Evolutionary conservation across 2,329 filamentous ascomycete genomes (phyloP).

Genomic region (Fusarium anguioides): DNA sequence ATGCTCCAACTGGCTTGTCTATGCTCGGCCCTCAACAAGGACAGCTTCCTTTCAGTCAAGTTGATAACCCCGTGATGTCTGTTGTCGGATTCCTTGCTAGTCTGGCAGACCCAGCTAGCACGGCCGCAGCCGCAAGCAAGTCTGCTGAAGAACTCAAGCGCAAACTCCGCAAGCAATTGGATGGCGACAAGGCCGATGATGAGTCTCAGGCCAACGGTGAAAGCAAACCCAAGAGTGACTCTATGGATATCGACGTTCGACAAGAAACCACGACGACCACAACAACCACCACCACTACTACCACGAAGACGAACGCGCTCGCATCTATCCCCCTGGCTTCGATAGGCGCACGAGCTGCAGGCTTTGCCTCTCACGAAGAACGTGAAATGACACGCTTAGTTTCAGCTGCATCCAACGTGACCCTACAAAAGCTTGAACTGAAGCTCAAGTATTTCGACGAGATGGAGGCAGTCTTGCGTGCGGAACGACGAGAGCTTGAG

Average conservation of each 20-base stretch:
- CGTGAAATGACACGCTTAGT: conserved; percentile 95
- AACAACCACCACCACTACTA: conserved; percentile 62
- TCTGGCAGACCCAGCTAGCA: conserved; percentile 88
- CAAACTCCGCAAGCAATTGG: conserved; percentile 81
- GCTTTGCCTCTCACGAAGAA: conserved; percentile 94
- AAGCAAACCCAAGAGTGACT: conserved; percentile 67
- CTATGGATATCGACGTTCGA: conserved; percentile 72
- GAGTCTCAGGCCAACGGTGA: conserved; percentile 68
- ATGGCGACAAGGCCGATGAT: conserved; percentile 57
- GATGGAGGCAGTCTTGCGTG: conserved; percentile 91
- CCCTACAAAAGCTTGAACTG: conserved; percentile 93
- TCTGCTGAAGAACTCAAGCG: conserved; percentile 88
- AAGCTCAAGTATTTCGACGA: conserved; percentile 97
- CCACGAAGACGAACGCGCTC: conserved; percentile 61
- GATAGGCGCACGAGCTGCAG: conserved; percentile 85
- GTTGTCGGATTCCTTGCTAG: conserved; percentile 94
- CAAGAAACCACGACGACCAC: conserved; percentile 65
- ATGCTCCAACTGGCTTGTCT: conserved; percentile 67
- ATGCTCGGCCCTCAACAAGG: conserved; percentile 80
- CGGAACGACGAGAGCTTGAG: conserved; percentile 92
- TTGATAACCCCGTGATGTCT: conserved; percentile 96
- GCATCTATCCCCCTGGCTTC: conserved; percentile 86
- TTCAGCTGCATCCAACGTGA: conserved; percentile 90
- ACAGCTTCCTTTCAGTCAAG: conserved; percentile 87
- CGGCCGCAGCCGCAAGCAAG: conserved; percentile 88